Conservation (phyloP, 2,329 filamentous ascomycete species). For the Botrytis tulipae region DNA sequence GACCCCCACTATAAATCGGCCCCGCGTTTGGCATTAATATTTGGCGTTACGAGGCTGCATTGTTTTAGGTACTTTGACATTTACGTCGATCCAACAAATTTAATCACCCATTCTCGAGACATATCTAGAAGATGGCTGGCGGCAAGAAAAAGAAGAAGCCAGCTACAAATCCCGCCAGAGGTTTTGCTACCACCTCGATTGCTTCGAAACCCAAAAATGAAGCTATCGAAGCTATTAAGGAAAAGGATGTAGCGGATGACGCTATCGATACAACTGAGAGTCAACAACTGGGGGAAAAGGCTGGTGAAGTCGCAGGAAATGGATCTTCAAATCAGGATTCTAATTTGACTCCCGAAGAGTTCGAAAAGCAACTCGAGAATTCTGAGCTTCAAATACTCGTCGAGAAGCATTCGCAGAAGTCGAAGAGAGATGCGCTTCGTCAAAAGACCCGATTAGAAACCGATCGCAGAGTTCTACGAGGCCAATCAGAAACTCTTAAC, state of each 20-base stretch:
- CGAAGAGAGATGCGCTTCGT: conserved; percentile 73
- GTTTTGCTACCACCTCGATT: conserved; percentile 90
- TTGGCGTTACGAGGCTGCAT: conserved; percentile 11
- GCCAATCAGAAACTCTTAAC: conserved; percentile 72
- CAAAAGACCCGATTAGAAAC: conserved; percentile 78
- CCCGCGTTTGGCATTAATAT: conserved; percentile 19
- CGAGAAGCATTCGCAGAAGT: conserved; percentile 78
- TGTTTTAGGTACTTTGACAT: neutral
- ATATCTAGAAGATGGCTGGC: conserved; percentile 56
- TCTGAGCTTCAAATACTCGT: conserved; percentile 86
- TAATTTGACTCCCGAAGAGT: conserved; percentile 74
- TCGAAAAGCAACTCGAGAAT: conserved; percentile 84
- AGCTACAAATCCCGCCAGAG: conserved; percentile 80
- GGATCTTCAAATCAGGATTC: conserved; percentile 41
- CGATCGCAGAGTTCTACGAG: conserved; percentile 76
- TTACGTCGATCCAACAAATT: conserved; percentile 5
- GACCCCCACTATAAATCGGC: conserved; percentile 17
- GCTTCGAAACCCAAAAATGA: conserved; percentile 78
- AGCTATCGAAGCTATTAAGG: conserved; percentile 37
- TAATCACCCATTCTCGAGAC: conserved; percentile 2
- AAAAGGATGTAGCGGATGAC: conserved; percentile 30
- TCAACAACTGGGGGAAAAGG: conserved; percentile 13
- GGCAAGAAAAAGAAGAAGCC: conserved; percentile 85
- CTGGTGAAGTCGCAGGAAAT: conserved; percentile 20
- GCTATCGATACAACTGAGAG: conserved; percentile 22